These are phyloP conservation scores for Haberlea rhodopensis DNA, from an alignment of 257 asterid species.

Conservation along the genomic window DNA sequence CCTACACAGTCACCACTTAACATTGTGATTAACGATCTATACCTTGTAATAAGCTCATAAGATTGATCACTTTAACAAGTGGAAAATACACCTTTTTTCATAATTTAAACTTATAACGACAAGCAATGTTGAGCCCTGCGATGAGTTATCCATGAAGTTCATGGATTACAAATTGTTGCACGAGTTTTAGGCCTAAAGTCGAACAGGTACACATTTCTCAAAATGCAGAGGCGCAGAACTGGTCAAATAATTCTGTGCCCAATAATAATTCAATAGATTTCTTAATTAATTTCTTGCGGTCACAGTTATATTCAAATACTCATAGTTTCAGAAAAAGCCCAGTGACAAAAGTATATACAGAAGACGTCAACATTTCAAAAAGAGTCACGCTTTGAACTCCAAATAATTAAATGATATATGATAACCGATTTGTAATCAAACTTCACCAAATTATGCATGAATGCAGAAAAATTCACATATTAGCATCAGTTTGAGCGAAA, in stretches of 20 bases:
- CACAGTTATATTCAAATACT: no score
- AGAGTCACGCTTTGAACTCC: conserved; percentile 10
- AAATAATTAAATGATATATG: background rate
- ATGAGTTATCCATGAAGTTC: background rate
- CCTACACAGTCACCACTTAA: background rate
- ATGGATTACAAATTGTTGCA: background rate
- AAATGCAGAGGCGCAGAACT: conserved; percentile 4
- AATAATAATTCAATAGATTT: background rate
- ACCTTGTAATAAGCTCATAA: background rate
- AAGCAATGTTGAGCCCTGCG: background rate
- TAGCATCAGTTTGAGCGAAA: conserved; percentile 16
- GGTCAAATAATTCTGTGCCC: background rate
- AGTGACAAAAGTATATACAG: background rate
- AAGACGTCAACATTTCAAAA: conserved; percentile 1
- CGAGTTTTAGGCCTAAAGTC: background rate
- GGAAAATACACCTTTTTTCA: background rate
- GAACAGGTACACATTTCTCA: background rate
- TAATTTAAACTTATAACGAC: background rate
- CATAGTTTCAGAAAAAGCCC: background rate
- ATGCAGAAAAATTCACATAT: background rate
- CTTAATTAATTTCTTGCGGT: background rate
- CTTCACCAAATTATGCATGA: background rate
- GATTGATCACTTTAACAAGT: background rate
- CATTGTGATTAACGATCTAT: background rate
- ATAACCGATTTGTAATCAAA: background rate